Evolutionary conservation across 805 yeast species (phyloP).

Genomic region (Wickerhamiella bombiphila): DNA sequence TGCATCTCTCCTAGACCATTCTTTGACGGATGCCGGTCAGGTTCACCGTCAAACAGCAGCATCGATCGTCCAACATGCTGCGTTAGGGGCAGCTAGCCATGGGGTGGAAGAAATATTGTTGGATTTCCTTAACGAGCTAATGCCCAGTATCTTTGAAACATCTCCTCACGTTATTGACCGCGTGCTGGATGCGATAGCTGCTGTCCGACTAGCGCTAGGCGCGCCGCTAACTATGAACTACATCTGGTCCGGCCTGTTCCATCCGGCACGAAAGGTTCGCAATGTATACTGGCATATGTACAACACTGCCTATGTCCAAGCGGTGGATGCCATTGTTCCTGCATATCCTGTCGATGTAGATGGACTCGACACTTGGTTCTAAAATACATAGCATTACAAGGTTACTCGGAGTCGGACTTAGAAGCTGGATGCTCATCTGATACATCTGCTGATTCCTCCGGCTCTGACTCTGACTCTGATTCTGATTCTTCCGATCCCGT

Average conservation of each 20-base stretch:
- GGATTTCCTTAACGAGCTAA: constrained; percentile 62
- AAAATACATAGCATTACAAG: too few relatives aligned
- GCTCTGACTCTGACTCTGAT: constrained; percentile 14
- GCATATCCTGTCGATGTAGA: constrained; percentile 43
- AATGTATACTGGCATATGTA: constrained; percentile 72
- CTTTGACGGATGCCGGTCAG: constrained; percentile 74
- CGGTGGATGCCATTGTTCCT: constrained; percentile 65
- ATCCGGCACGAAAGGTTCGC: constrained; percentile 82
- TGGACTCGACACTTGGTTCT: constrained; percentile 37
- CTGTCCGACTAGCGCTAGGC: constrained; percentile 59
- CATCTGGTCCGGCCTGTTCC: constrained; percentile 77
- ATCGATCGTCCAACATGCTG: constrained; percentile 66
- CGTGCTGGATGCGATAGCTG: constrained; percentile 65
- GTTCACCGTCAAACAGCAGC: constrained; percentile 96
- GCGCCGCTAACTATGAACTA: constrained; percentile 62
- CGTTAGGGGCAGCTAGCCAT: constrained; percentile 59
- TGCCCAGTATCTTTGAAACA: constrained; percentile 86
- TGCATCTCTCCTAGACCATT: constrained; percentile 71
- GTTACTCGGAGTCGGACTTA: constrained; percentile 19
- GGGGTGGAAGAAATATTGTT: constrained; percentile 72
- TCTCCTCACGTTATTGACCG: constrained; percentile 89
- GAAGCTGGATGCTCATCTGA: constrained; percentile 4
- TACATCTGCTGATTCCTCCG: too few relatives aligned
- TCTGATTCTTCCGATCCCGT: constrained; percentile 8
- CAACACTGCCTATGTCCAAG: constrained; percentile 61